Conservation (phyloP, 352 stramenopile species). For the Peronospora destructor region DNA sequence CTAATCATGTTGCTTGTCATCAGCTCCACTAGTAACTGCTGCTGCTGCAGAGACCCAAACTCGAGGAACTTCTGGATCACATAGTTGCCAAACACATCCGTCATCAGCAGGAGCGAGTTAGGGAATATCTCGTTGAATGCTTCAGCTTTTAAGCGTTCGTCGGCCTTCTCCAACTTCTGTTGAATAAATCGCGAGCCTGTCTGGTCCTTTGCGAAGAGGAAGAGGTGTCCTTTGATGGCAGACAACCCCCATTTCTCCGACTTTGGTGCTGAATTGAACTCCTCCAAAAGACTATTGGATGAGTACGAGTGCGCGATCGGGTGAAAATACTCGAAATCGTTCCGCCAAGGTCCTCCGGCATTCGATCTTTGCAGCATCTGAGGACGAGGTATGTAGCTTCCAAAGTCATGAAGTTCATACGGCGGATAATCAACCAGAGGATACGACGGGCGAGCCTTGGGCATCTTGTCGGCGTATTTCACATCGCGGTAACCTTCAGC, state of each 20-base stretch:
- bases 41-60: slow-evolving; percentile 86
- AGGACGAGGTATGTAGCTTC: slow-evolving; percentile 17
- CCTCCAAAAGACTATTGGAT: slow-evolving; percentile 67
- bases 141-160: slow-evolving; percentile 57
- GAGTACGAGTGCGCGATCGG: slow-evolving; percentile 58
- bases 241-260: slow-evolving; percentile 77
- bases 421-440: slow-evolving; percentile 18
- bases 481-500: slow-evolving; percentile 16
- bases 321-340: slow-evolving; percentile 40
- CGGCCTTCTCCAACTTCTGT: slow-evolving; percentile 80
- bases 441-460: slow-evolving; percentile 21
- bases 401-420: slow-evolving; percentile 25
- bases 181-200: slow-evolving; percentile 84
- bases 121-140: slow-evolving; percentile 83
- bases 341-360: slow-evolving; percentile 19
- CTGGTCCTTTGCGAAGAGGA: slow-evolving; percentile 84
- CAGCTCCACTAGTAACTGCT: slow-evolving; percentile 71
- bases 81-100: slow-evolving; percentile 98
- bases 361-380: slow-evolving; percentile 33
- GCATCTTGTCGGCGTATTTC: slow-evolving; percentile 21
- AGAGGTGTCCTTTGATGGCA: slow-evolving; percentile 76
- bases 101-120: slow-evolving; percentile 79
- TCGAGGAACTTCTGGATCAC: slow-evolving; percentile 98
- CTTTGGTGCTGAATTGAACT: slow-evolving; percentile 66
- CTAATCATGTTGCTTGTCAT: slow-evolving; percentile 92